A percentile compares a stretch with the other conserved stretches of the same genome.
These are phyloP conservation scores for Anacardium occidentale DNA, from an alignment of 345 rosid species.

Conservation along the genomic window DNA sequence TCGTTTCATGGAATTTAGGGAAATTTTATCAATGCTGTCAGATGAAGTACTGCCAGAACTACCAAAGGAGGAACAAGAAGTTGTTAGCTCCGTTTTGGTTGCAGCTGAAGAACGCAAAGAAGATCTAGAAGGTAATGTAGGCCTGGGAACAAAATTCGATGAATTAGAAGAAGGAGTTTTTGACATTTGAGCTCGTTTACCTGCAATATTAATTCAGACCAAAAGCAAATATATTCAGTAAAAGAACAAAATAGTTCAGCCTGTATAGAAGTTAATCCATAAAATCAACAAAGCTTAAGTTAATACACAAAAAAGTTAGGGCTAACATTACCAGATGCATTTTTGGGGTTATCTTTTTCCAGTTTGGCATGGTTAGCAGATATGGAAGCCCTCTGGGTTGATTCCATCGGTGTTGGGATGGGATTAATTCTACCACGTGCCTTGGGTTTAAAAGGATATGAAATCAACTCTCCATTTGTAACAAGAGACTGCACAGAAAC, in stretches of 20 bases:
- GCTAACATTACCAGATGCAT: constrained; percentile 32
- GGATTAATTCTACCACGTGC: constrained; percentile 34
- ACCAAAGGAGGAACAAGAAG: constrained; percentile 66
- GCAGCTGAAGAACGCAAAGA: constrained; percentile 46
- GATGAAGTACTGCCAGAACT: constrained; percentile 64
- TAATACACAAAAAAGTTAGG: not conserved
- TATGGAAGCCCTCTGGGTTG: constrained; percentile 50
- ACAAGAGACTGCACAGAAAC: constrained; percentile 36
- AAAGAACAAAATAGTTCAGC: not conserved
- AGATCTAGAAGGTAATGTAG: constrained; percentile 40
- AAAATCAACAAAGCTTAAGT: not conserved
- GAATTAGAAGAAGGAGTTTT: constrained; percentile 39
- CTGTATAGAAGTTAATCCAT: not conserved
- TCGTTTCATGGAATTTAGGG: constrained; percentile 32
- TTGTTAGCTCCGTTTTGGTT: constrained; percentile 47
- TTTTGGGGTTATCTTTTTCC: constrained; percentile 47
- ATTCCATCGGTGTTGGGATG: constrained; percentile 40
- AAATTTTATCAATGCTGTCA: constrained; percentile 36
- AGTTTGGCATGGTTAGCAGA: constrained; percentile 48
- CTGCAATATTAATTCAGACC: constrained; percentile 33
- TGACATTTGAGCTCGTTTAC: constrained; percentile 37
- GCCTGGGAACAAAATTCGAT: constrained; percentile 44
- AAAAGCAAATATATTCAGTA: constrained; percentile 22
- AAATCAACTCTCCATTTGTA: constrained; percentile 32
- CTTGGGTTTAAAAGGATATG: constrained; percentile 47